These are phyloP conservation scores for Hepatocystis sp. DNA, from an alignment of 169 alveolate species.

Conservation along the genomic window DNA sequence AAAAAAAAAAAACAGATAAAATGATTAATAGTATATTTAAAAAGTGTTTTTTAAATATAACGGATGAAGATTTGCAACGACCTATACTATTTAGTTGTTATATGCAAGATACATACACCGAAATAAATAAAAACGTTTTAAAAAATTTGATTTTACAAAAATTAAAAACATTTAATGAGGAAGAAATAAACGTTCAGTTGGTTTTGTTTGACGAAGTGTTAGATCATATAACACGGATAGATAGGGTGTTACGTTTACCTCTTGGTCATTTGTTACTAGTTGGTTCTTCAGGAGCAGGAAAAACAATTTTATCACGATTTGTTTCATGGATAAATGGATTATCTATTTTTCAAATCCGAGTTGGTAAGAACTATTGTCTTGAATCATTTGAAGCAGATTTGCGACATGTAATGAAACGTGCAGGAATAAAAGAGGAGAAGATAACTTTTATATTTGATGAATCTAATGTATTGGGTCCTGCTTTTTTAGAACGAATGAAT, in stretches of 20 bases:
- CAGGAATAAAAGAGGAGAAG: conserved; percentile 98
- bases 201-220: conserved; percentile 96
- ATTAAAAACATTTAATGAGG: conserved; percentile 95
- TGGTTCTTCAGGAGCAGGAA: conserved; percentile 99
- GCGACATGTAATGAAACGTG: conserved; percentile 96
- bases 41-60: conserved; percentile 74
- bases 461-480: conserved; percentile 97
- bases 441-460: conserved; percentile 98
- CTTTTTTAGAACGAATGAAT: conserved; percentile 99
- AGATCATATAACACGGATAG: conserved; percentile 97
- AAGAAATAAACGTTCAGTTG: conserved; percentile 94
- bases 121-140: conserved; percentile 89
- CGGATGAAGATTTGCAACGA: conserved; percentile 83
- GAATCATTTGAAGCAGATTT: conserved; percentile 97
- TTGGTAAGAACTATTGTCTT: conserved; percentile 96
- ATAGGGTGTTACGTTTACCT: conserved; percentile 97
- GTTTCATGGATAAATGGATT: conserved; percentile 98
- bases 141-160: conserved; percentile 85
- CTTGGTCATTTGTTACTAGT: conserved; percentile 96
- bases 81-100: conserved; percentile 91
- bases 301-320: conserved; percentile 96
- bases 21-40: conserved; percentile 91
- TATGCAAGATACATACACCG: conserved; percentile 83
- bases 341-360: conserved; percentile 95
- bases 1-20: conserved; percentile 95